Base-by-base conservation (phyloP, 2,329 filamentous ascomycete species). In the Rutstroemia sp. region DNA sequence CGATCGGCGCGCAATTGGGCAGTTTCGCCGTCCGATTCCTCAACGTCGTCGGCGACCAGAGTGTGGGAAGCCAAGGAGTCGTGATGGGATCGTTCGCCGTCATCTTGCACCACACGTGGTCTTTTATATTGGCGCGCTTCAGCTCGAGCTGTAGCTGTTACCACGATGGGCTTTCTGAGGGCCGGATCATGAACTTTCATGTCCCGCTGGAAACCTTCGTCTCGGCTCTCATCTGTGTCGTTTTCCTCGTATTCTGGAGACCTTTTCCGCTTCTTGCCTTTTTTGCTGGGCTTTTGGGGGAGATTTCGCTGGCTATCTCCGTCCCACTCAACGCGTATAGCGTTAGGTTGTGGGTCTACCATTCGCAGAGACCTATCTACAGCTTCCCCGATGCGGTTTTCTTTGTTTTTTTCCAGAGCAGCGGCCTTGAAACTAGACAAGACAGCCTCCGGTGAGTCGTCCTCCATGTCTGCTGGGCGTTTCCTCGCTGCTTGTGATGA, bases 201-300 rank as follows among this genome's bases (percentile, higher is more conserved):
- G 34, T 46, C 51, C 2, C 8, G 9, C 5, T 54, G 16, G 5
- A 45, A 48, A 23, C 21, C 44, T 23, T 63, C 59, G 16, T 65
- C 46, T 34, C n/a, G 16, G n/a, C 48, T 30, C 5, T 38, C 27
- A 21, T 49, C 19, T 9, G 30, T 12, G 12, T 34, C 30, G 12
- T 12, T 34, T 34, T 34, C 10, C 10, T 12, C 30, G 12, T 34
- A 10, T 34, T 10, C 12, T 4, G 9, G 30, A 12, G 30, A 34
- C 30, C 30, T 25, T 56, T 59, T 34, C 44, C 51, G 47, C n/a
- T 61, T 46, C 57, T 50, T 50, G 21, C 18, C 45, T 25, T 41
- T 30, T 21, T n/a, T 23, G 9, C 25, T 38, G 41, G 39, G 34
- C 23, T 27, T 18, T 34, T 49, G 25, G 16, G 10, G 51, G 18